These are phyloP conservation scores for Sporothrix pseudoabietina DNA, from an alignment of 2,329 filamentous ascomycete species.

Conservation along the genomic window DNA sequence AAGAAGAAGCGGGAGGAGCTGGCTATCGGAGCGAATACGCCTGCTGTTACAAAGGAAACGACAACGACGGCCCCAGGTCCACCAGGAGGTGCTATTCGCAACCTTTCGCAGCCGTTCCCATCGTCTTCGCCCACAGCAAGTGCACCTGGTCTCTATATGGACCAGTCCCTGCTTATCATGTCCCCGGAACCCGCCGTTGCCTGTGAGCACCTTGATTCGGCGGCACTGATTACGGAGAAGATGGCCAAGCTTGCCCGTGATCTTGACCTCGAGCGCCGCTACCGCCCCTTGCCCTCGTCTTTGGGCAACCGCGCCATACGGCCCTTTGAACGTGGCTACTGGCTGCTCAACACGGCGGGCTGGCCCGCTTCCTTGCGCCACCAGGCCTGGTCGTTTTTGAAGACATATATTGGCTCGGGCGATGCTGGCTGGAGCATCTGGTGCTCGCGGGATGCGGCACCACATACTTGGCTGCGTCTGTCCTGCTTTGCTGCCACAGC, in stretches of 20 bases:
- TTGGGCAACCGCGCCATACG: constrained; percentile 45
- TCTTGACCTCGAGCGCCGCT: constrained; percentile 56
- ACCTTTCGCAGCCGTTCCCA: background rate
- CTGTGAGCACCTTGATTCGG: constrained; percentile 46
- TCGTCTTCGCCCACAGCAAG: constrained; percentile 19
- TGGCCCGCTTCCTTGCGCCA: constrained; percentile 56
- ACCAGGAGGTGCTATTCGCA: background rate
- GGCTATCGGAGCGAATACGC: background rate
- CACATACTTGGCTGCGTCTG: constrained; percentile 56
- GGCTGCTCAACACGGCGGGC: constrained; percentile 62
- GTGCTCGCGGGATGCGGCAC: constrained; percentile 52
- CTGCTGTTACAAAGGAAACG: background rate
- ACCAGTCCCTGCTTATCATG: constrained; percentile 50
- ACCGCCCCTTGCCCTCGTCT: constrained; percentile 47
- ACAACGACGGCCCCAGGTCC: too few species aligned
- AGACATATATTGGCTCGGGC: constrained; percentile 60
- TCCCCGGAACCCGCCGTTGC: constrained; percentile 58
- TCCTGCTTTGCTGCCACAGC: constrained; percentile 79
- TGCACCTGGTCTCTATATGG: background rate
- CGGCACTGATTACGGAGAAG: constrained; percentile 58
- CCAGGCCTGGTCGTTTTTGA: constrained; percentile 64
- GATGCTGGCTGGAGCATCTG: constrained; percentile 69
- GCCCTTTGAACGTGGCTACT: constrained; percentile 74
- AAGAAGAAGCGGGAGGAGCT: background rate
- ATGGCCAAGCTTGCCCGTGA: constrained; percentile 56